These are phyloP conservation scores for Candida mesenterica DNA, from an alignment of 1,139 yeast species.

Conservation along the genomic window DNA sequence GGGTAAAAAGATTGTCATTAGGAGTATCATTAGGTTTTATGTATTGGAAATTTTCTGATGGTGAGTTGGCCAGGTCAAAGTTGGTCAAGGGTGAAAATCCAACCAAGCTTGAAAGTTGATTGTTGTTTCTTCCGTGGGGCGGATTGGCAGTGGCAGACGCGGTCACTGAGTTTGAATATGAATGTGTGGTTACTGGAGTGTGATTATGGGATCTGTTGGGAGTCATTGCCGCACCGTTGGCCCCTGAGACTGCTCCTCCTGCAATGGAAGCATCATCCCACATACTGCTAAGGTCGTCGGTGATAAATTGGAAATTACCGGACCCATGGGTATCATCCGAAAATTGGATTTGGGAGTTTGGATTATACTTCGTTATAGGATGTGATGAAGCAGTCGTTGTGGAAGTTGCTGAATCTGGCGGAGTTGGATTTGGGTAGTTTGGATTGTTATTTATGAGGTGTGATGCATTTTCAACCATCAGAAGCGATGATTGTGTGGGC, in stretches of 20 bases:
- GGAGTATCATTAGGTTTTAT: not conserved
- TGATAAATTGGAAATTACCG: slow-evolving; percentile 20
- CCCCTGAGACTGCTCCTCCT: not conserved
- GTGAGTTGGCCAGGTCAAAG: slow-evolving; percentile 15
- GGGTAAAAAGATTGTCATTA: not conserved
- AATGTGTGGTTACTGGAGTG: slow-evolving; percentile 10
- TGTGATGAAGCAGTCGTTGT: slow-evolving; percentile 5
- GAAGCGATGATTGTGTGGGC: slow-evolving; percentile 5
- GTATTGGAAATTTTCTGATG: slow-evolving; percentile 2
- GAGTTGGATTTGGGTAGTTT: slow-evolving; percentile 11
- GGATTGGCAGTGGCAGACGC: slow-evolving; percentile 10
- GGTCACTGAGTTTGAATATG: slow-evolving; percentile 7
- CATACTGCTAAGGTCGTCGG: slow-evolving; percentile 18
- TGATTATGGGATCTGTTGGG: slow-evolving; percentile 10
- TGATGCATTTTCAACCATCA: not conserved
- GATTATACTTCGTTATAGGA: slow-evolving; percentile 9
- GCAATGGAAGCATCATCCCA: slow-evolving; percentile 21
- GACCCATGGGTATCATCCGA: slow-evolving; percentile 13
- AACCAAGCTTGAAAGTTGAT: slow-evolving; percentile 3
- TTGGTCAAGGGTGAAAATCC: slow-evolving; percentile 28
- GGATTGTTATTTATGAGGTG: slow-evolving; percentile 9
- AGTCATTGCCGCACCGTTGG: slow-evolving; percentile 5
- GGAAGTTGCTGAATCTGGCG: slow-evolving; percentile 11
- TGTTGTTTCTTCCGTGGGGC: slow-evolving; percentile 4
- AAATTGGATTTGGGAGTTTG: slow-evolving; percentile 17